A percentile compares a stretch with the other conserved stretches of the same genome.
Evolutionary conservation across 2,329 filamentous ascomycete species (phyloP).

Genomic region (Cercospora janseana): DNA sequence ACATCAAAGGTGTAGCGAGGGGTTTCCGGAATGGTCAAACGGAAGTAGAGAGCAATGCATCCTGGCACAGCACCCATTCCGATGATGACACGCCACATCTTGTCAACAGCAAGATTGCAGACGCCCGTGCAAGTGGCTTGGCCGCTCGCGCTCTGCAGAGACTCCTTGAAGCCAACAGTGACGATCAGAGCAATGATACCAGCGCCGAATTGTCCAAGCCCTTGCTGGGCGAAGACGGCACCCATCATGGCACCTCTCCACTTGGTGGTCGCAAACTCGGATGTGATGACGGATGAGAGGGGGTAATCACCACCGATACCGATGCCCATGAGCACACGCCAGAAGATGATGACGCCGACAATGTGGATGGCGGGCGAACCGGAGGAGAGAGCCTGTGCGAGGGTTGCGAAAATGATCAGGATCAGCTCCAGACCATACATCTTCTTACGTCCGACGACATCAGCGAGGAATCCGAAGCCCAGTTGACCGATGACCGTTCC

Average conservation of each 20-base stretch:
- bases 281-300: constrained; percentile 78
- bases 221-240: constrained; percentile 83
- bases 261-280: constrained; percentile 82
- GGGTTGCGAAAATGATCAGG: constrained; percentile 74
- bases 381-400: constrained; percentile 67
- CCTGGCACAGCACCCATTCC: constrained; percentile 79
- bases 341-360: constrained; percentile 71
- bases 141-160: constrained; percentile 38
- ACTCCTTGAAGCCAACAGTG: constrained; percentile 40
- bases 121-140: constrained; percentile 58
- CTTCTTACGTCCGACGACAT: constrained; percentile 72
- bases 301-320: constrained; percentile 80
- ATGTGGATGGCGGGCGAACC: constrained; percentile 61
- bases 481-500: constrained; percentile 83
- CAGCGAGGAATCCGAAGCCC: constrained; percentile 74
- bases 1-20: constrained; percentile 87
- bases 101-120: constrained; percentile 72
- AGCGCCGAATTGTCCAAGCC: constrained; percentile 73
- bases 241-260: constrained; percentile 88
- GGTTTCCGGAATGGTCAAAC: constrained; percentile 82
- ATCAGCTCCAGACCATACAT: constrained; percentile 85
- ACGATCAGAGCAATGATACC: constrained; percentile 73
- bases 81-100: constrained; percentile 82
- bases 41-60: constrained; percentile 79
- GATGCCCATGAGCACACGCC: constrained; percentile 76